Evolutionary conservation across 441 rosid species (phyloP), one percentile per base, ranked within the genome.

Genomic region (Pelargonium citronellum): DNA sequence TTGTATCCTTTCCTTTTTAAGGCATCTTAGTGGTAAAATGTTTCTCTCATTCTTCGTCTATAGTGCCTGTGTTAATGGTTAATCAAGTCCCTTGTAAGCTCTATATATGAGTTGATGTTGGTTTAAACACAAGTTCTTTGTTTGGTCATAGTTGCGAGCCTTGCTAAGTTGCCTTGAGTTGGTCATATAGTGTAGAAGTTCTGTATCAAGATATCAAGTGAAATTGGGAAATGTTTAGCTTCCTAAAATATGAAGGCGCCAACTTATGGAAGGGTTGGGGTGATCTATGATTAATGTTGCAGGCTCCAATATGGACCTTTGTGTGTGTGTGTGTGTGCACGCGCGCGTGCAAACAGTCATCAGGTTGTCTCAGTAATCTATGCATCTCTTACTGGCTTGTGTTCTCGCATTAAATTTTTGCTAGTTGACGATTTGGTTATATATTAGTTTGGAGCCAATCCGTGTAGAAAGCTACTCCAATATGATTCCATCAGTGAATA

Each of bases 381-480:
- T 62, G 65, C 65, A 62, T 62, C 65, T 62, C 41, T 62, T 24
- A 27, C 7, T 24, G 65, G 17, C 41, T 22, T 27, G 12, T 62
- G 13, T 62, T 60, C 64, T 60, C 11, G 37, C 15, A 60, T 8
- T 30, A 19, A 57, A 11, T 57, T 57, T 57, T 57, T 57, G 63
- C 19, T 19, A 57, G 63, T 19, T 57, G 8, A 8, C 19, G 63
- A 24, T 60, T 60, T 60, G 64, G 24, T 60, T 9, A 22, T 20
- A 22, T 34, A 60, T 20, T 22, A 24, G 7, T 4, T 61, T 24
- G 16, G 37, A 61, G 65, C 65, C 39, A 61, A 24, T 61, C 24
- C 65, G 12, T 22, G 65, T 24, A 24, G 16, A 27, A 20, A 61
- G 65, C 27, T 37, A 22, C 65, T 27, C 12, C 37, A 30, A 43